Evolutionary conservation across 805 yeast genomes (phyloP), one percentile per base, ranked within the genome.

Genomic region (Barnettozyma wickerhamii): DNA sequence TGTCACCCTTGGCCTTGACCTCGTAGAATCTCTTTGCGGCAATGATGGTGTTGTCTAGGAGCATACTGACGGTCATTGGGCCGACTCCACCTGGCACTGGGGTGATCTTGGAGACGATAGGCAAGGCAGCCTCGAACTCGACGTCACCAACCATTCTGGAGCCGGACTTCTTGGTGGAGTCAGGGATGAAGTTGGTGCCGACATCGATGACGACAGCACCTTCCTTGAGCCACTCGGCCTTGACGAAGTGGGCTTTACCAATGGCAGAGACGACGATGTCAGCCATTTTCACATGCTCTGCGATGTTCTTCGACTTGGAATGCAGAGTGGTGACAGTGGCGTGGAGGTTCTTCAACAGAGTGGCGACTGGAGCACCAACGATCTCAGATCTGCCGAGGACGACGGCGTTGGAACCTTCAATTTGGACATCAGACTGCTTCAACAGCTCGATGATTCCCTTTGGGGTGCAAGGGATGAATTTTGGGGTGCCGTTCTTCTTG

Each of bases 41-140:
- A 42, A 69, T 63, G 28, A 79, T 66, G 23, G 84, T 89, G 59
- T 85, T 85, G 49, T 77, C 79, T 60, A 83, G 75, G 41, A 85
- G 68, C 78, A 81, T 80, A 23, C 93, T 93, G 33, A 85, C 91
- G 13, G 95, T 85, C 95, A 85, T 85, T 57, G 95, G 95, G 38
- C 95, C 95, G 48, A 85, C 95, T 50, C 95, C 95, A 60, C 95
- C 93, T 38, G 95, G 95, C 43, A 85, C 95, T 7, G 93, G 93
- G 14, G 95, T 84, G 49, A 84, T 69, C 52, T 72, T 70, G 7
- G 81, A 69, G 4, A 88, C 81, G 49, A 69, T 74, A 30, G 66
- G 62, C 38, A 66, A 64, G 41, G 81, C 78, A 27, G 72, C 64
- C 35, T 71, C 78, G 49, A 70, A 83, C 43, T 83, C 87, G 42